Evolutionary conservation across 129 eudicot species (phyloP), one percentile per base, ranked within the genome.

Genomic region (Ambrosia artemisiifolia): DNA sequence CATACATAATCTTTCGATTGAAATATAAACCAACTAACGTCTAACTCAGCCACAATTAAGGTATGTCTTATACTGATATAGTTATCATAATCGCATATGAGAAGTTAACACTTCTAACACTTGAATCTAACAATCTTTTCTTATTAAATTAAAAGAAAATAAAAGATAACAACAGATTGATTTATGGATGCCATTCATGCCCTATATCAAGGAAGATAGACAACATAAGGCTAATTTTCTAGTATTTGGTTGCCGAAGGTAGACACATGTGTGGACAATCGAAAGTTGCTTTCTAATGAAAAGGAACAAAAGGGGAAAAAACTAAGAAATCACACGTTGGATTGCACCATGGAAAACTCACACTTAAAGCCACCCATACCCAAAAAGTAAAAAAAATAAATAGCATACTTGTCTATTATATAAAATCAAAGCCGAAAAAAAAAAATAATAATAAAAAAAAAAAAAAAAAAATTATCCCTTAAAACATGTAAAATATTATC

Each of bases 251-350:
- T 63, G 77, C 50, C 66, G 33, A 70, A 30, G 48, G 75, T 71
- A 57, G 82, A 78, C 82, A 78, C 38, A 78, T 71, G 82, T 70
- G 82, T 78, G 24, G 77, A 78, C 72, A 72, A 63, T 71, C 32
- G 61, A 40, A 63, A 51, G 82, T 78, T 71, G 73, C 82, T 78
- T 78, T 78, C 67, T 78, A 71, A 28, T 40, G 82, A 70, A 70
- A 78, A 78, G 76, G 72, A 78, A 72, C 60, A 63, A 77, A 78
- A 63, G 82, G 71, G 65, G 82, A 14, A 69, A 57, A 77, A 72
- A 65, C 67, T 78, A 63, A 42, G 77, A 70, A 78, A 53, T 70
- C 60, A 65, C 82, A 76, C 49, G 82, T 78, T 78, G 82, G 82
- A 78, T 53, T 47, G 16, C 82, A 78, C 82, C 73, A 68, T 62